Conservation (phyloP, 257 asterid species). For the Solanum dulcamara region DNA sequence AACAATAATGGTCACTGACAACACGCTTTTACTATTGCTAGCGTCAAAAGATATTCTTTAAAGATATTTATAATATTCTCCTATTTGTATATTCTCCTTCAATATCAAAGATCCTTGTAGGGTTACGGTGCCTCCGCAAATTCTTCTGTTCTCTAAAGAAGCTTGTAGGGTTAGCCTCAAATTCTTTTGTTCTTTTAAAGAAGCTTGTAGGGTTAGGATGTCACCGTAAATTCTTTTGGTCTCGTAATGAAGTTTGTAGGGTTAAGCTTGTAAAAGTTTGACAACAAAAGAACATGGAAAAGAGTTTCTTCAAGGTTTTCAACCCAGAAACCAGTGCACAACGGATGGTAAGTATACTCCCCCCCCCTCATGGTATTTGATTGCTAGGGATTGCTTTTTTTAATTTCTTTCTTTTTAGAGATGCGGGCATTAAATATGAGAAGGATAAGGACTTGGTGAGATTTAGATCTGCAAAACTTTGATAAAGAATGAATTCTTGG, state of each 20-base stretch:
- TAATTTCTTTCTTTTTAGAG: neutral
- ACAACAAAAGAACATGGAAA: neutral
- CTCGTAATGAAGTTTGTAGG: neutral
- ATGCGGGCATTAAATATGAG: neutral
- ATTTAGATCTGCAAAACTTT: neutral
- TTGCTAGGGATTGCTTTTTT: neutral
- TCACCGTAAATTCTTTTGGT: neutral
- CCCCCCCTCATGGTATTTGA: neutral
- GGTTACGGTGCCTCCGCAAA: neutral
- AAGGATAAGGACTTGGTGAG: neutral
- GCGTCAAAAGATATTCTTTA: neutral
- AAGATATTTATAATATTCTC: neutral
- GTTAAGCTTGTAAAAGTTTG: neutral
- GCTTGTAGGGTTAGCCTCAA: too few species aligned
- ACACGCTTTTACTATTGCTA: neutral
- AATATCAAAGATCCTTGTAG: neutral
- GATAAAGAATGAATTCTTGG: too few species aligned
- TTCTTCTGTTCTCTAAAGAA: too few species aligned
- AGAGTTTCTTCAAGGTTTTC: neutral
- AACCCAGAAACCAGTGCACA: neutral
- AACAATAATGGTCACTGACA: neutral
- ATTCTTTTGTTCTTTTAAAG: neutral
- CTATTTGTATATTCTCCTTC: neutral
- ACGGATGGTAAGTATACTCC: too few species aligned
- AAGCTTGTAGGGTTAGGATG: neutral